Percentiles rank a stretch among this genome's conserved stretches.
Evolutionary conservation across 179 eudicot genomes (phyloP).

Genomic region (Pouteria campechiana): DNA sequence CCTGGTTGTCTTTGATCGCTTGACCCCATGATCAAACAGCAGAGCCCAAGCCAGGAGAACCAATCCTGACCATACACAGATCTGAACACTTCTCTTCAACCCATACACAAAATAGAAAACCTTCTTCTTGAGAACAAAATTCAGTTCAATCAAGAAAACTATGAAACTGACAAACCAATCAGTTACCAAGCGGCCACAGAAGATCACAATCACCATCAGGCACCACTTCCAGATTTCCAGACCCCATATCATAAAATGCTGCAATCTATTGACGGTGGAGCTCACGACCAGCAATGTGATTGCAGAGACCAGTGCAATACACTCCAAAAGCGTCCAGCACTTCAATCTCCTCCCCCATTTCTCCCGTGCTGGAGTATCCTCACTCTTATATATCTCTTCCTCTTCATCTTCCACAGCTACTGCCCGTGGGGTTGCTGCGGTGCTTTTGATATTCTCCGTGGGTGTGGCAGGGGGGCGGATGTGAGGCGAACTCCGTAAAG

Average conservation of each 20-base stretch:
- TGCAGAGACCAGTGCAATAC: conserved; percentile 35
- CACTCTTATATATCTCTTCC: conserved; percentile 45
- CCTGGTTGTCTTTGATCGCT: conserved; percentile 23
- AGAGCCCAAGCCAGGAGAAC: conserved; percentile 64
- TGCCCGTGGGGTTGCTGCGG: conserved; percentile 16
- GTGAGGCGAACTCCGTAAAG: conserved; percentile 22
- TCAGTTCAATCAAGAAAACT: conserved; percentile 48
- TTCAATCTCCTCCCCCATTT: conserved; percentile 27
- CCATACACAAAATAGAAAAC: conserved; percentile 63
- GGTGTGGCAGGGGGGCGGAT: conserved; percentile 32
- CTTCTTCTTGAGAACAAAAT: conserved; percentile 54
- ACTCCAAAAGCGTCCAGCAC: conserved; percentile 25
- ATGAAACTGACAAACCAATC: conserved; percentile 36
- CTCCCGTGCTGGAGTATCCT: conserved; percentile 7
- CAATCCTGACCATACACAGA: conserved; percentile 58
- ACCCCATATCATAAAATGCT: conserved; percentile 25
- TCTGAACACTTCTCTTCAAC: conserved; percentile 40
- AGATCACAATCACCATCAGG: conserved; percentile 40
- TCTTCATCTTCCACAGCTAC: conserved; percentile 49
- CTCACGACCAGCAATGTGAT: conserved; percentile 34
- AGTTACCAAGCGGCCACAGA: conserved; percentile 56
- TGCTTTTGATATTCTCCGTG: conserved; percentile 9
- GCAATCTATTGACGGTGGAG: conserved; percentile 22
- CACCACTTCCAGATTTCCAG: conserved; percentile 76
- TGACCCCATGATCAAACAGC: conserved; percentile 43